phyloP scores from a whole-genome alignment of 2,329 filamentous ascomycete genomes.

The Colletotrichum plurivorum region DNA sequence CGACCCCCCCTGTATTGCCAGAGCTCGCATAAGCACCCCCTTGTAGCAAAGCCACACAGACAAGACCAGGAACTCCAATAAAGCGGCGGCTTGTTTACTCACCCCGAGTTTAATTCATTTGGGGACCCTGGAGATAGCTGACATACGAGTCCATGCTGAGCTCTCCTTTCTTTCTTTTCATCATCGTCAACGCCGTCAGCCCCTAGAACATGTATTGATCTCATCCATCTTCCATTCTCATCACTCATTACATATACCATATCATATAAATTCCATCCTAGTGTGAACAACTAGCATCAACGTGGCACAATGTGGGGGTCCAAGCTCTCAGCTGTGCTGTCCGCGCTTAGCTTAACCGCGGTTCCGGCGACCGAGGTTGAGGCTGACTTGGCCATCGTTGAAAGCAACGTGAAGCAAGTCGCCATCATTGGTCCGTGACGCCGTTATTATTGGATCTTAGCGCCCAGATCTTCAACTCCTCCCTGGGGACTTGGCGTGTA shows the following conservation, averaged over 20 bases:
- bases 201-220: slow-evolving; percentile 4
- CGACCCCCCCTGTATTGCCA: background rate
- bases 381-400: slow-evolving; percentile 11
- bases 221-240: slow-evolving; percentile 3
- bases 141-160: slow-evolving; percentile 27
- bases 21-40: background rate
- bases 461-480: background rate
- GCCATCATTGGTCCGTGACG: slow-evolving; percentile 47
- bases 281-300: background rate
- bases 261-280: background rate
- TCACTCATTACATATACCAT: background rate
- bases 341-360: slow-evolving; percentile 40
- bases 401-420: slow-evolving; percentile 43
- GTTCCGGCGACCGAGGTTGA: slow-evolving; percentile 37
- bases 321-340: slow-evolving; percentile 42
- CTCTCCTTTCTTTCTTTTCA: slow-evolving; percentile 21
- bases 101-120: slow-evolving; percentile 33
- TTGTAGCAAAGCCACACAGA: slow-evolving; percentile 14
- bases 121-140: slow-evolving; percentile 10
- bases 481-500: slow-evolving; percentile 5
- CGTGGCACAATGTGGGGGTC: slow-evolving; percentile 36
- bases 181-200: background rate
- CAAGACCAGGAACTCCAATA: slow-evolving; percentile 9
- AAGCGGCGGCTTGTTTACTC: slow-evolving; percentile 40
- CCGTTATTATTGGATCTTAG: background rate